phyloP scores from a whole-genome alignment of 2,329 filamentous ascomycete genomes.

The Myriosclerotinia curreyana region DNA sequence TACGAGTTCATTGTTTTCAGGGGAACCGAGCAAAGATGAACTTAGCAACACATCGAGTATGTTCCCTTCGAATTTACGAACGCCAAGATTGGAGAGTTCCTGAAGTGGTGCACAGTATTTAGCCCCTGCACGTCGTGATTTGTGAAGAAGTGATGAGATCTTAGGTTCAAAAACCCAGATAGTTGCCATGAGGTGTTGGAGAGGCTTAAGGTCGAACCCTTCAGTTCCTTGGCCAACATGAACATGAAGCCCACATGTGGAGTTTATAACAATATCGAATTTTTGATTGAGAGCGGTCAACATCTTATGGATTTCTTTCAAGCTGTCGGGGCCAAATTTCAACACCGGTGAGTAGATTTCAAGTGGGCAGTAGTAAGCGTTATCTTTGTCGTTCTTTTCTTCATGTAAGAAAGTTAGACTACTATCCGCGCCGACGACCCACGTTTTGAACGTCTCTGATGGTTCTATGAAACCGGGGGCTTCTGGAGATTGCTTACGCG shows the following conservation, averaged over 20 bases:
- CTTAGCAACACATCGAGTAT: not conserved
- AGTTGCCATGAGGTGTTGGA: slow-evolving; percentile 36
- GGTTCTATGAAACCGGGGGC: no score
- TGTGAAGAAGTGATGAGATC: slow-evolving; percentile 33
- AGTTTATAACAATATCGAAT: slow-evolving; percentile 23
- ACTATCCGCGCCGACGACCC: not conserved
- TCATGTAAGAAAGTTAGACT: not conserved
- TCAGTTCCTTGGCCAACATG: slow-evolving; percentile 37
- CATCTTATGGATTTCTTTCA: not conserved
- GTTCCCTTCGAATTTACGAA: not conserved
- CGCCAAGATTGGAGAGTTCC: not conserved
- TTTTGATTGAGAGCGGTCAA: not conserved
- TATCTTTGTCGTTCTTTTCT: not conserved
- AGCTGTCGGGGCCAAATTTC: not conserved
- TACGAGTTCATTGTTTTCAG: not conserved
- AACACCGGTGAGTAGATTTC: not conserved
- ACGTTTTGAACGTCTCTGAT: not conserved
- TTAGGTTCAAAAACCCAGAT: slow-evolving; percentile 34
- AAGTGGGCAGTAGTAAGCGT: not conserved
- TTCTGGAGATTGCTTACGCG: no score
- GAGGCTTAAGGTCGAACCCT: slow-evolving; percentile 27
- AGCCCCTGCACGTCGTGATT: not conserved
- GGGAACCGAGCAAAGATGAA: not conserved
- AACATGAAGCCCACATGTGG: slow-evolving; percentile 34
- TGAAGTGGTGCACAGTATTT: not conserved